Conservation (phyloP, 2,329 filamentous ascomycete genomes). For the Penicillium glabrum region DNA sequence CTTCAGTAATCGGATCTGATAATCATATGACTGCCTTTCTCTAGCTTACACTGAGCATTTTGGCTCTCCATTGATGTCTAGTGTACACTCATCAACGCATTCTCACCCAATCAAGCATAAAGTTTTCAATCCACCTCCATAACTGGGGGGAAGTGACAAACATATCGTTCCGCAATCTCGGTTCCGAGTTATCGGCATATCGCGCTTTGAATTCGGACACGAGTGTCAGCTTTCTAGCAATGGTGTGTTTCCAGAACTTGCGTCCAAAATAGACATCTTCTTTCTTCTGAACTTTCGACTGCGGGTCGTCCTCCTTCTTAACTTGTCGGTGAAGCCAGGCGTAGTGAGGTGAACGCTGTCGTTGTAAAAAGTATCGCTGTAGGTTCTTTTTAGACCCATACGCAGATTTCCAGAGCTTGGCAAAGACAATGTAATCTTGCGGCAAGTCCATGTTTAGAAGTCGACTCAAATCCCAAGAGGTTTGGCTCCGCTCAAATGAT, state of each 20-base stretch:
- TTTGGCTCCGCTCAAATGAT: slow-evolving; percentile 6
- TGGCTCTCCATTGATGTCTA: too few species aligned
- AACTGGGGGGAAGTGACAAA: slow-evolving; percentile 18
- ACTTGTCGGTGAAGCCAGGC: slow-evolving; percentile 10
- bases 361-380: slow-evolving; percentile 8
- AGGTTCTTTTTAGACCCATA: slow-evolving; percentile 2
- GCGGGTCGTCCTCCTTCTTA: slow-evolving; percentile 12
- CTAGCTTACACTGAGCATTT: too few species aligned
- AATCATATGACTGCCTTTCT: too few species aligned
- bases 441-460: slow-evolving; percentile 22
- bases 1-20: too few species aligned
- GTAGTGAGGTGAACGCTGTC: slow-evolving; percentile 11
- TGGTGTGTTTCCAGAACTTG: slow-evolving; percentile 8
- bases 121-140: slow-evolving; percentile 19
- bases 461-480: slow-evolving; percentile 17
- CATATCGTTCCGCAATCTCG: slow-evolving; percentile 16
- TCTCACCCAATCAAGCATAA: slow-evolving; percentile 11
- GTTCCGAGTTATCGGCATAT: slow-evolving; percentile 3
- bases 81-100: background rate
- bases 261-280: slow-evolving; percentile 16
- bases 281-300: slow-evolving; percentile 12
- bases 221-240: slow-evolving; percentile 19
- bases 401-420: slow-evolving; percentile 13
- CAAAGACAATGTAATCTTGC: slow-evolving; percentile 18
- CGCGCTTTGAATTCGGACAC: slow-evolving; percentile 19